Base-by-base conservation (phyloP, 305 asterid genomes). In the Fraxinus sp. region DNA sequence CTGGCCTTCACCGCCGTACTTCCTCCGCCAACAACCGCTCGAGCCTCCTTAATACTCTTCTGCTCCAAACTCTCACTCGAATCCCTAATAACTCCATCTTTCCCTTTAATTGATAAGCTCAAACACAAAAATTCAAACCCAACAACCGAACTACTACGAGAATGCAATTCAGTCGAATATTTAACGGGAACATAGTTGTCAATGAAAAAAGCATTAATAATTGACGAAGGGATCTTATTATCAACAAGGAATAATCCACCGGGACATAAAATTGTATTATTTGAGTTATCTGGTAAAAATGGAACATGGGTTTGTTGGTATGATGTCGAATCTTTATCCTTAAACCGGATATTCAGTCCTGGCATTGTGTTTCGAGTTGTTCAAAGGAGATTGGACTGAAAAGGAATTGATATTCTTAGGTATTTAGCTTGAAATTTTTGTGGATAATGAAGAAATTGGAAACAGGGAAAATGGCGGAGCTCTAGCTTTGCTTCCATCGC, bases 91-190 rank as follows among this genome's bases (percentile, higher is more conserved):
- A 24, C 86, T 44, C 83, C 88, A 79, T 76, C 86, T 57, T 83
- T 88, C 39, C 88, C 91, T 83, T 87, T 85, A 18, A 82, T 57
- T 3, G 98, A 91, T 86, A 93, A 84, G 80, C 97, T 91, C 88
- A 94, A 80, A 81, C 93, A 92, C 92, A 94, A 83, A 83, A 94
- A 93, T 0, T 84, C 87, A 74, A 70, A 70, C 24, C 76, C 76
- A 70, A 70, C 88, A 83, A 44, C 91, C 80, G 87, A 78, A 26
- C 79, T 89, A 62, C 84, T 79, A 78, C 81, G 84, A 74, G 64
- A 84, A 76, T 85, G 87, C 39, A 84, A 70, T 70, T 70, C 76
- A 7, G 44, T 70, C 36, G 39, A 70, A 70, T 32, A 41, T 36
- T 70, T 70, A 13, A 32, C n/a, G 39, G 76, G 76, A 70, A 32